Base-by-base conservation (phyloP, 2,329 filamentous ascomycete species). In the Neoarthrinium moseri region DNA sequence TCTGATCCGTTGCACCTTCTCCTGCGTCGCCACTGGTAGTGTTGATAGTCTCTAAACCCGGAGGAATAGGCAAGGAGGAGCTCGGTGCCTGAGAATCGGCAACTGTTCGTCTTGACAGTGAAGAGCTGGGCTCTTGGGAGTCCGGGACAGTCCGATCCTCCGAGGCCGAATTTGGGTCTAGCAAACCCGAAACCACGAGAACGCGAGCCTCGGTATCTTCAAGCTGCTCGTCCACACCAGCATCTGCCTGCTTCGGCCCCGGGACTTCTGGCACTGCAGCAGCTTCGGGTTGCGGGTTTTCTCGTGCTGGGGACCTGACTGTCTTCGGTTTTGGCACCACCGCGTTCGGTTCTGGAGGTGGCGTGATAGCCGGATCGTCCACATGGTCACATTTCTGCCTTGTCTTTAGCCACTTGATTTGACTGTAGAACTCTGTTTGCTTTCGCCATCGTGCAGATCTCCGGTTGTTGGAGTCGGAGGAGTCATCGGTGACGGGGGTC, bases 371-470 rank as follows among this genome's bases (percentile, higher is more conserved):
- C 17, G 26, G 26, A 7, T 29, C 26, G 8, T 7, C 26, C 17
- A 38, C 15, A 12, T 36, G 4, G 20, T 20, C 21, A 29, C 33
- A 10, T 15, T 37, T 21, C 30, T 24, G 21, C 41, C 32, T 44
- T 33, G 26, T 36, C 46, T 52, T 55, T n/a, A 32, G 21, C 40
- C 38, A 47, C 4, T 18, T 46, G 4, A 57, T 42, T 6, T 51
- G 21, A 13, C 43, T 40, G 22, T 50, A 49, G 12, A 48, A 43
- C 13, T 59, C 51, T 18, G 40, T 47, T 26, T 51, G 46, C 32
- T 52, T 48, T 11, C 47, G 52, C n/a, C 26, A 37, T 17, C 46
- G 50, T 13, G 42, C 48, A 23, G 56, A 52, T 17, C 42, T 51
- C 17, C 49, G 37, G 13, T 47, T 27, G 13, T 42, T 50, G 17